phyloP scores from a whole-genome alignment of 1,284 basidiomycete species.

The Papiliotrema terrestris region DNA sequence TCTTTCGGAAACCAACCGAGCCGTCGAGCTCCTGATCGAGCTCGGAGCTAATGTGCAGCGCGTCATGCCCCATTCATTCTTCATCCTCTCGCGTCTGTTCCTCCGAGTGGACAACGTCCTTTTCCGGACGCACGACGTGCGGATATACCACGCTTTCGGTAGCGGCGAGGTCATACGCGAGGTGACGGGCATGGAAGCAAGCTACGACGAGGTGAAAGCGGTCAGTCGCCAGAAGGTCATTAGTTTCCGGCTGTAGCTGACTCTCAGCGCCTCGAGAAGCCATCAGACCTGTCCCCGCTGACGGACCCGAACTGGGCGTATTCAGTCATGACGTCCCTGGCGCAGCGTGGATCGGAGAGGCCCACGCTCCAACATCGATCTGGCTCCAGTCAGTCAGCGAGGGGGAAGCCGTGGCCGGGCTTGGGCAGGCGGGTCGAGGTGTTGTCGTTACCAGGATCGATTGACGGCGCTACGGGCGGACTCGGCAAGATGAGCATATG shows the following conservation, averaged over 20 bases:
- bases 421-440: slow-evolving; percentile 52
- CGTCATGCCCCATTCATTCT: slow-evolving; percentile 95
- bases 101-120: slow-evolving; percentile 92
- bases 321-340: slow-evolving; percentile 55
- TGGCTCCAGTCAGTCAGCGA: slow-evolving; percentile 55
- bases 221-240: slow-evolving; percentile 52
- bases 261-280: slow-evolving; percentile 66
- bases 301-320: slow-evolving; percentile 86
- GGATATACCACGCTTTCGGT: slow-evolving; percentile 80
- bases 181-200: slow-evolving; percentile 81
- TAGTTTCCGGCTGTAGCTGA: background rate
- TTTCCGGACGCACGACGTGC: slow-evolving; percentile 85
- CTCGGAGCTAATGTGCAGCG: slow-evolving; percentile 56
- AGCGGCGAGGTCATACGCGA: slow-evolving; percentile 66
- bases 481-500: slow-evolving; percentile 2
- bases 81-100: slow-evolving; percentile 87
- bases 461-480: slow-evolving; percentile 6
- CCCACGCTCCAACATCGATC: slow-evolving; percentile 31
- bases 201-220: slow-evolving; percentile 73
- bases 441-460: slow-evolving; percentile 14
- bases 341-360: slow-evolving; percentile 1
- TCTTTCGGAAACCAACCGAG: background rate
- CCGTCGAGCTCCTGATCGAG: slow-evolving; percentile 4
- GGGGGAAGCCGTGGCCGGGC: slow-evolving; percentile 70
- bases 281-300: slow-evolving; percentile 81